Percentiles rank a stretch among this genome's conserved stretches.
Conservation (phyloP, 352 stramenopile genomes). For the Globisporangium spiculum region DNA sequence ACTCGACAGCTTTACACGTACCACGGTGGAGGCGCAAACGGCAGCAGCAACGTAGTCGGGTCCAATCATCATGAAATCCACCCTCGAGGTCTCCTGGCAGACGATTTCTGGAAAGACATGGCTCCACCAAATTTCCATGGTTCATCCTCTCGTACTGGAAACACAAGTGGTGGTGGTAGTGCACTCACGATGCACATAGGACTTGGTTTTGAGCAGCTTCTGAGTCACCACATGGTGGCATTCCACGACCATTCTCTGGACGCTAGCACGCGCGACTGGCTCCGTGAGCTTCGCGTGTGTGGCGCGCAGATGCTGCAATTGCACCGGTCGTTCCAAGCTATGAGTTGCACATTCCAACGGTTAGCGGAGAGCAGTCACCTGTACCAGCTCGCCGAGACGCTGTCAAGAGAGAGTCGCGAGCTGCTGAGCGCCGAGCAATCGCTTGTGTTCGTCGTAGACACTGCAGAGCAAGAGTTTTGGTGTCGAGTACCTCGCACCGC, state of each 20-base stretch:
- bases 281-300: slow-evolving; percentile 49
- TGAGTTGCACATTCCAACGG: slow-evolving; percentile 50
- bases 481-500: slow-evolving; percentile 43
- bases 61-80: not conserved
- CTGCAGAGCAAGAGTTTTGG: slow-evolving; percentile 76
- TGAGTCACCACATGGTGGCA: slow-evolving; percentile 46
- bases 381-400: slow-evolving; percentile 55
- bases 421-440: slow-evolving; percentile 60
- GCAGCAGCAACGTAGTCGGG: not conserved
- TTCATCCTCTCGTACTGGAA: not conserved
- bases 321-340: slow-evolving; percentile 57
- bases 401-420: slow-evolving; percentile 43
- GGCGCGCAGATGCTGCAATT: slow-evolving; percentile 54
- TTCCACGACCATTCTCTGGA: slow-evolving; percentile 54
- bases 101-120: slow-evolving; percentile 56
- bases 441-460: slow-evolving; percentile 67
- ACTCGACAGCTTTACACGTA: slow-evolving; percentile 47
- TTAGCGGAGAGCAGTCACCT: slow-evolving; percentile 51
- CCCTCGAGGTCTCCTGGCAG: slow-evolving; percentile 26
- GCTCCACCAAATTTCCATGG: slow-evolving; percentile 21
- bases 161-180: not conserved
- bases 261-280: slow-evolving; percentile 55
- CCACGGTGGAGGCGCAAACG: not conserved
- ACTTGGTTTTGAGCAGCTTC: slow-evolving; percentile 53
- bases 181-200: slow-evolving; percentile 54